Base-by-base conservation (phyloP, 192 early-diverging fungal genomes). In the Thoreauomyces humboldtii region DNA sequence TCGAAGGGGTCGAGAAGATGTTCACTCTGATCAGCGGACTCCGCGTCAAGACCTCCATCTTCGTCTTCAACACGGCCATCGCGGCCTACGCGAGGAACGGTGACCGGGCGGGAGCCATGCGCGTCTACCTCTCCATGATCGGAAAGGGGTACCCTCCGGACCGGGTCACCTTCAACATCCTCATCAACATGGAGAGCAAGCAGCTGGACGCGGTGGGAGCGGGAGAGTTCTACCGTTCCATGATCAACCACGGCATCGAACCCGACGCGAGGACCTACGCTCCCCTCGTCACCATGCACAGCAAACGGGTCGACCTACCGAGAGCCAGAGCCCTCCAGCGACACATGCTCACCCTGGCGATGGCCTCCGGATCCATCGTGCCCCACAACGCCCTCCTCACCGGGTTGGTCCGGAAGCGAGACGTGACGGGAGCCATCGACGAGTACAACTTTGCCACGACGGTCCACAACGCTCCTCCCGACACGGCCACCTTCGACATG, bases 401-500 rank as follows among this genome's bases (percentile, higher is more conserved):
- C 14, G 54, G 31, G 6, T 36, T 50, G 6, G 28, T 27, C 5
- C 44, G 36, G 32, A 12, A 25, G 28, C 54, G 57, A 5, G 37
- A 46, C 2, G 14, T 29, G 2, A 32, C 15, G 14, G 50, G 35
- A 9, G 58, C 59, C 29, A 51, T 31, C 17, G 25, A 37, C 2
- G 57, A 69, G 43, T 62, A 44, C 35, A 12, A 6, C 9, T 47
- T 42, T n/a, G 57, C 59, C 4, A 56, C 52, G 2, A 56, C 28
- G 25, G 56, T 34, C 17, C 22, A 31, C 32, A 4, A 28, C 4
- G 60, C 51, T 19, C 21, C 6, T 28, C 63, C 73, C 9, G 65
- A 75, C 33, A 42, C 68, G 7, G n/a, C 44, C 24, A 73, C 73
- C 17, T 75, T 56, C 42, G 73, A 75, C 60, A 72, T 75, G 33